Conservation (phyloP, 78 protist species). For the Dictyostelium discoideum region DNA sequence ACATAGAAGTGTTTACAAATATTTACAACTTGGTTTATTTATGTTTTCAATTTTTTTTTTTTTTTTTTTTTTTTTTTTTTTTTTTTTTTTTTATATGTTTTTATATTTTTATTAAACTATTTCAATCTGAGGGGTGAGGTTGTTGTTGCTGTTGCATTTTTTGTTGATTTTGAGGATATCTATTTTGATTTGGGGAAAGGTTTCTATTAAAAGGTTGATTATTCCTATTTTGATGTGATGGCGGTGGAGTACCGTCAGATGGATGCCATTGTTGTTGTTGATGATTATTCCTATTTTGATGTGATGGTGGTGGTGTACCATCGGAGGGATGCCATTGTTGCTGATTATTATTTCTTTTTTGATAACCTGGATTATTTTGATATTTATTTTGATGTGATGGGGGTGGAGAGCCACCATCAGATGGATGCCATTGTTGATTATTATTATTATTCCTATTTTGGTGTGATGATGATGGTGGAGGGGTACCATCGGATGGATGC, state of each 20-base stretch:
- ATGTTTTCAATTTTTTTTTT: too few species aligned
- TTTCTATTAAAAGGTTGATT: not conserved
- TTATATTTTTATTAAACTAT: too few species aligned
- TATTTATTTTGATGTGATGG: not conserved
- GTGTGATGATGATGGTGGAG: not conserved
- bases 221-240: not conserved
- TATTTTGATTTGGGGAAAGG: not conserved
- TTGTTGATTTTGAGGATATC: not conserved
- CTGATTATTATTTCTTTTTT: not conserved
- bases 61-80: too few species aligned
- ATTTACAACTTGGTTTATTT: not conserved
- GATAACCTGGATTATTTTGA: not conserved
- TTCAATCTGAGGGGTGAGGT: not conserved
- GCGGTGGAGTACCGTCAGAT: not conserved
- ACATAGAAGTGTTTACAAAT: not conserved
- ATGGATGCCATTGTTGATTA: not conserved
- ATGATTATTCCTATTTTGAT: not conserved
- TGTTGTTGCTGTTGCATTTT: not conserved
- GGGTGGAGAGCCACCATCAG: not conserved
- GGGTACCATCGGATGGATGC: not conserved
- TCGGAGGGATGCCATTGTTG: constrained; percentile 3
- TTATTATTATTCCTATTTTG: not conserved
- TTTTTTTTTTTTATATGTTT: too few species aligned
- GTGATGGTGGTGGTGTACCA: not conserved
- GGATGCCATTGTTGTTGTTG: not conserved